Evolutionary conservation across 208 protist species (phyloP), one percentile per base, ranked within the genome.

Genomic region (Wallacemonas sp.): DNA sequence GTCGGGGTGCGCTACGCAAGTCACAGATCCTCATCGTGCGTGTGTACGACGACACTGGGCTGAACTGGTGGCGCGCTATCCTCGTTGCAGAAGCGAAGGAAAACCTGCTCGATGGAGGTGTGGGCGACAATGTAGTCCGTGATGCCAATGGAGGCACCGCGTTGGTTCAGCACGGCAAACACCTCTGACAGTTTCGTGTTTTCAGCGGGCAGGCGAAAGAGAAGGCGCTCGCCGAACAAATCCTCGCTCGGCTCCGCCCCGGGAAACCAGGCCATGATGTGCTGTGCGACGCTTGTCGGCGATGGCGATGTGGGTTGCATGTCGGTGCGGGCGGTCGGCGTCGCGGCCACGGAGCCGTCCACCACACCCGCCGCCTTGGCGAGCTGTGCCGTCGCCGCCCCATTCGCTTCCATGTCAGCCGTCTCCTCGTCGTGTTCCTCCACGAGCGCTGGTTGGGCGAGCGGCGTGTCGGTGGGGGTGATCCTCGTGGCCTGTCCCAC

Each of bases 111-210:
- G 26, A 93, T 74, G 12, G 81, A 86, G 1, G 84, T 82, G 46
- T 91, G 87, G 16, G 72, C 81, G 28, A 93, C 77, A 49, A 72
- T 84, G 72, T 93, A 93, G 64, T 93, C 77, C 11, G 77, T 84
- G 52, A 93, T 82, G 59, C 74, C 70, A 41, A 59, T 39, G 29
- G 52, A 33, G 10, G 31, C 31, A n/a, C 52, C 52, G 57, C 25
- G 57, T 49, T 50, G 11, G 57, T 61, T 7, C 18, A 75, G 25
- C 32, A 76, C 61, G 0, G 23, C 42, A 33, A 71, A 57, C 29
- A 76, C 59, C 1, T 33, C 22, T 2, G 14, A 28, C 32, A 18
- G 36, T 20, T 38, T 4, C 0, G 64, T 62, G 11, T 45, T 38
- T 14, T 76, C 70, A 1, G 23, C 41, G 22, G 50, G 45, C 8